Evolutionary conservation across 345 rosid genomes (phyloP).

Genomic region (Kernera saxatilis): DNA sequence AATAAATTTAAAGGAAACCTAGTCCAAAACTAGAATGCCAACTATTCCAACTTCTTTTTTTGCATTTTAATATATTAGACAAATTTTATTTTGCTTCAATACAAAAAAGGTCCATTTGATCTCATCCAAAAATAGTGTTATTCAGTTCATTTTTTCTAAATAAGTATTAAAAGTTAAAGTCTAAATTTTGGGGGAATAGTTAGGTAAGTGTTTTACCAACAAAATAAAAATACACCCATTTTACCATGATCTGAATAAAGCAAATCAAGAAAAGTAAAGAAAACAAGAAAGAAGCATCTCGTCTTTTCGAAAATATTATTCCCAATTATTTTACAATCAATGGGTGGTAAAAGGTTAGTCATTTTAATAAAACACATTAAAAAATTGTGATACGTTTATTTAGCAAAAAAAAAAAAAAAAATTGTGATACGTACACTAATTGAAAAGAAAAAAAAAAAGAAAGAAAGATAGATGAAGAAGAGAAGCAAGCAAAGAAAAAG

Average conservation of each 20-base stretch:
- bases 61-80: not conserved
- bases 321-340: not conserved
- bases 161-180: not conserved
- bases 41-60: not conserved
- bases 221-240: not conserved
- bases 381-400: too few relatives aligned
- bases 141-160: not conserved
- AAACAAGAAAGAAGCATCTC: not conserved
- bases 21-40: not conserved
- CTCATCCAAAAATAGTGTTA: too few relatives aligned
- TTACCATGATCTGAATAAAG: not conserved
- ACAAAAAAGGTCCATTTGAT: not conserved
- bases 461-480: not conserved
- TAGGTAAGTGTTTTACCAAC: not conserved
- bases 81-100: not conserved
- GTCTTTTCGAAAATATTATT: not conserved
- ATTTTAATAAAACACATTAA: not conserved
- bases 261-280: not conserved
- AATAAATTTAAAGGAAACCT: not conserved
- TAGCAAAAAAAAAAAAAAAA: too few relatives aligned
- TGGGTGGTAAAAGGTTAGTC: not conserved
- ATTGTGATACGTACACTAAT: not conserved
- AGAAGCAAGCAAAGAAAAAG: not conserved
- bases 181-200: slow-evolving; percentile 3
- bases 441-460: not conserved